Base-by-base conservation (phyloP, 225 moss, liverwort and hornwort genomes). In the Rhytidiadelphus loreus region DNA sequence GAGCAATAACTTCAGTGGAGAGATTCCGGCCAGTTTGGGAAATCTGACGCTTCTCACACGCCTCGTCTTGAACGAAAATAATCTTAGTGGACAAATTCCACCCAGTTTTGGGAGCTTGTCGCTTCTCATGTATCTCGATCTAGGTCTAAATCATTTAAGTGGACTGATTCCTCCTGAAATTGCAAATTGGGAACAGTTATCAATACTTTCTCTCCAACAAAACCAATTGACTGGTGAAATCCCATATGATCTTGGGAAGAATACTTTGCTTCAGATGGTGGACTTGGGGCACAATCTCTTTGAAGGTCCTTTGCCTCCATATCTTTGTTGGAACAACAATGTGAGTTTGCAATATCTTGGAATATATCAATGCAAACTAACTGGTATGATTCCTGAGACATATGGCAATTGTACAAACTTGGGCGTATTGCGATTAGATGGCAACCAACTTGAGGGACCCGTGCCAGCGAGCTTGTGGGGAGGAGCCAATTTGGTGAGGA, bases 41-140 rank as follows among this genome's bases (percentile, higher is more conserved):
- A 71, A 71, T 71, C 1, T 71, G 1, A 26, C 5, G 0, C 71
- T 71, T 43, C 71, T 71, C 25, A 43, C 43, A 69, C 2, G 3
- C 6, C 37, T 66, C 6, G 0, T 0, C 0, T 0, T 66, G 1
- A 5, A 6, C 37, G 0, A 0, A 10, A 66, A 66, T 37, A 37
- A 20, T 66, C 0, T 66, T 1, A 66, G 44, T 57, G 72, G 86
- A 1, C 13, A 55, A 10, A 86, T 89, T 29, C 89, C 43, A 5
- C 0, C 26, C 8, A 71, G 0, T 43, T 5, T 8, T 3, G 70
- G 43, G 2, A 70, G 4, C 14, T 2, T 84, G 6, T 4, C 30
- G 2, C 41, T 30, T 41, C 41, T 84, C 21, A 57, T 6, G 3
- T 0, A 1, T 0, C 56, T 84, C 6, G 0, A 0, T 6, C 3